Conservation (phyloP, 2,329 filamentous ascomycete species). For the Aureobasidium sp. region DNA sequence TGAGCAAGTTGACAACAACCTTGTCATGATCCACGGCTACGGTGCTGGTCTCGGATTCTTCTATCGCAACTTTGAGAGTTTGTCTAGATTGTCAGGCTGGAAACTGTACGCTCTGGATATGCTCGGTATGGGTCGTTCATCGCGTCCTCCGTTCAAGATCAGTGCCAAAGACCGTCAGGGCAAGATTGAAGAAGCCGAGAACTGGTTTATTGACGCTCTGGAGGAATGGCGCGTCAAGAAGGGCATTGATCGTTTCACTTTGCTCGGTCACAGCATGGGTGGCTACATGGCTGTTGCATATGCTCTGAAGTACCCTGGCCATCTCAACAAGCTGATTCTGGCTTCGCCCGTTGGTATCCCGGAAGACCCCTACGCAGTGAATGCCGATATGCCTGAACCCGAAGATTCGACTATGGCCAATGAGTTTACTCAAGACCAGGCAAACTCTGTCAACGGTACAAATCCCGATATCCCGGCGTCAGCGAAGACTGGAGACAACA, state of each 20-base stretch:
- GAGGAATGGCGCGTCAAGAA: conserved; percentile 90
- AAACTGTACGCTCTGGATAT: conserved; percentile 91
- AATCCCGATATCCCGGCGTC: conserved; percentile 4
- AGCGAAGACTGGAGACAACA: conserved; percentile 34
- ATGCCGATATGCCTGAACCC: conserved; percentile 70
- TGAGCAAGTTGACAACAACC: conserved; percentile 70
- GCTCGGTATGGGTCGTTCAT: conserved; percentile 88
- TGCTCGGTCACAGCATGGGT: conserved; percentile 86
- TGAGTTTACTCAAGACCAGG: conserved; percentile 72
- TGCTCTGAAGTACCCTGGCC: conserved; percentile 90
- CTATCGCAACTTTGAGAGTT: conserved; percentile 92
- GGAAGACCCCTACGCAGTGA: conserved; percentile 84
- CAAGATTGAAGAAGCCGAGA: conserved; percentile 82
- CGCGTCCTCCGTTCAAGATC: conserved; percentile 74
- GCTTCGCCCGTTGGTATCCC: conserved; percentile 92
- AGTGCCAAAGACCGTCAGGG: conserved; percentile 69
- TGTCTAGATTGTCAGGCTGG: conserved; percentile 73
- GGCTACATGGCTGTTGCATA: conserved; percentile 95
- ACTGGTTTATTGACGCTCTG: conserved; percentile 91
- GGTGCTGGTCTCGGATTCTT: conserved; percentile 95
- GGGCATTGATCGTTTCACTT: conserved; percentile 86
- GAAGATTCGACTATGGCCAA: conserved; percentile 62
- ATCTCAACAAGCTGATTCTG: conserved; percentile 89
- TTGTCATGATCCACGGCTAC: conserved; percentile 96
- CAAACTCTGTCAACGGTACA: conserved; percentile 32